phyloP scores from a whole-genome alignment of 352 stramenopile species.

The Phytophthora rubi region DNA sequence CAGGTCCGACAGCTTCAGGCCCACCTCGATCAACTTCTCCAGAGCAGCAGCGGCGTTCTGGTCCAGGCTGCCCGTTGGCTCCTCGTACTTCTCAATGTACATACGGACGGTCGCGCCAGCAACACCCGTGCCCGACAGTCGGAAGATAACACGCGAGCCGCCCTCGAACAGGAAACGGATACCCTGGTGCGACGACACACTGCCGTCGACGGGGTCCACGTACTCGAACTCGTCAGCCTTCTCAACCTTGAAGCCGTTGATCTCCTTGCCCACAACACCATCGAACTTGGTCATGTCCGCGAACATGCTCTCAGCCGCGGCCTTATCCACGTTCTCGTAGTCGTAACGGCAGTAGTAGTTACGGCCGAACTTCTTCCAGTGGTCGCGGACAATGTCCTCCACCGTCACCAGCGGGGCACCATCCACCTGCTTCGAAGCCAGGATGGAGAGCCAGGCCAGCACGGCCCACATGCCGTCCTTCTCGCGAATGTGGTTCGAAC shows the following conservation, averaged over 20 bases:
- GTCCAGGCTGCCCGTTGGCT: conserved; percentile 81
- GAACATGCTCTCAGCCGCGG: conserved; percentile 77
- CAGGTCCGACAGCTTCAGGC: conserved; percentile 93
- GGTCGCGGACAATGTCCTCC: conserved; percentile 95
- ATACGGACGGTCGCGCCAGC: conserved; percentile 97
- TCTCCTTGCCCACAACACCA: conserved; percentile 63
- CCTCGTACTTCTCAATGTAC: conserved; percentile 99
- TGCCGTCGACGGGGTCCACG: conserved; percentile 98
- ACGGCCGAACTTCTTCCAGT: conserved; percentile 97
- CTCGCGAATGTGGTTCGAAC: conserved; percentile 99
- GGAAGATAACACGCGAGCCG: conserved; percentile 96
- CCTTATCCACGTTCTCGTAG: conserved; percentile 98
- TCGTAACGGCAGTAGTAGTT: conserved; percentile 99
- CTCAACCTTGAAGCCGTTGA: conserved; percentile 85
- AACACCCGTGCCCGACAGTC: conserved; percentile 97
- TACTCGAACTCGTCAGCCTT: conserved; percentile 98
- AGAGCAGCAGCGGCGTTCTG: conserved; percentile 82
- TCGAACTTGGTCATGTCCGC: conserved; percentile 78
- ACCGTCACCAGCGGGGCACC: conserved; percentile 93
- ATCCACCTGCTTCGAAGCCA: conserved; percentile 90
- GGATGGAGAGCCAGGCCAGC: conserved; percentile 98
- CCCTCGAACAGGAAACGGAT: conserved; percentile 96
- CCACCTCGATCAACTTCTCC: conserved; percentile 92
- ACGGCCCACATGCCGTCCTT: conserved; percentile 99
- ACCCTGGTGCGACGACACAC: conserved; percentile 95